Evolutionary conservation across 306 rosid genomes (phyloP), one percentile per base, ranked within the genome.

Genomic region (Vigna angularis): DNA sequence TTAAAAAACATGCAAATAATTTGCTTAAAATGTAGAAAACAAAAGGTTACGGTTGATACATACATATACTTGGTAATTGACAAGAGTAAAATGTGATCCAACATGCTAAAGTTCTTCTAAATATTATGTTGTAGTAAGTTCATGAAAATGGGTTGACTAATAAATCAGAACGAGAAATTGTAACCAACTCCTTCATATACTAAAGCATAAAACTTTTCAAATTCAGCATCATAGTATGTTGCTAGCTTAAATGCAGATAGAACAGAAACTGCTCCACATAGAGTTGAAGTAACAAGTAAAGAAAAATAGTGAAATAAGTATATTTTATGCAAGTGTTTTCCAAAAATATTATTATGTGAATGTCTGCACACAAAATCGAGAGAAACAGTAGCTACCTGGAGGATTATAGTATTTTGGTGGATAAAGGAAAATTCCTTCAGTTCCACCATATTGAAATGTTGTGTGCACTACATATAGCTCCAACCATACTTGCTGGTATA

Each of bases 391-490:
- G 18, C 52, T 68, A 95, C 98, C 98, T 12, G 98, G 88, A 58
- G 91, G 85, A 84, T 93, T 91, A 72, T 87, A 95, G 81, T 95
- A 95, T 69, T 88, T 94, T 14, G 98, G 93, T 40, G 98, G 96
- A 83, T 93, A 97, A 80, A 71, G 83, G 89, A 95, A 95, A 36
- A 82, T 93, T 85, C 98, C 99, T 85, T 89, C 93, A 6, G 97
- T 93, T 51, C 93, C 98, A n/a, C 93, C 98, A 78, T 89, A 93
- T 85, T 95, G 97, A 79, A 95, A 95, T 72, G 97, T 95, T 24
- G 98, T 89, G 73, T 95, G 99, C 80, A 95, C 93, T 14, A 97
- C 99, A 82, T 93, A 95, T 18, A 98, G 96, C 87, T 93, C 87
- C 88, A 95, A 86, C 81, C 91, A 85, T 63, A 95, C 84, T 78